These are phyloP conservation scores for Pyrus pyrifolia DNA, from an alignment of 306 rosid genomes.

Conservation along the genomic window DNA sequence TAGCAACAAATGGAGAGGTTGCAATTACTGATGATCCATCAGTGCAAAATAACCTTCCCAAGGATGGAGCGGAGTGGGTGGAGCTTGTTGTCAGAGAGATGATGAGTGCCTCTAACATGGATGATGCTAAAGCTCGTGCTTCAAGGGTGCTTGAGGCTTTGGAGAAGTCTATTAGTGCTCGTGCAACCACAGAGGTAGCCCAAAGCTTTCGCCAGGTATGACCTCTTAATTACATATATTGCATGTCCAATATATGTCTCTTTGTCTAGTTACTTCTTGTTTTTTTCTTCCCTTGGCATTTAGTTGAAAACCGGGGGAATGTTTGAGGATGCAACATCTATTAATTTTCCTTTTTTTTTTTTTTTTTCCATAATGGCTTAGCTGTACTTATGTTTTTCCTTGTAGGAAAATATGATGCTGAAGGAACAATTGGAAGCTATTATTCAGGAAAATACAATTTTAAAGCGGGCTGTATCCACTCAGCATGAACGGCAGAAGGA, in stretches of 20 bases:
- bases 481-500: slow-evolving; percentile 80
- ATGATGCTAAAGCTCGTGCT: slow-evolving; percentile 78
- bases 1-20: slow-evolving; percentile 32
- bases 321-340: background rate
- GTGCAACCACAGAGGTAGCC: slow-evolving; percentile 53
- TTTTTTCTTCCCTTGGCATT: background rate
- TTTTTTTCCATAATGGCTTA: background rate
- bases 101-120: slow-evolving; percentile 67
- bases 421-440: slow-evolving; percentile 72
- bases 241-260: background rate
- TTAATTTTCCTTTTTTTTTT: background rate
- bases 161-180: slow-evolving; percentile 60
- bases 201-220: slow-evolving; percentile 52
- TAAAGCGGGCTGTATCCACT: slow-evolving; percentile 66
- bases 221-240: background rate
- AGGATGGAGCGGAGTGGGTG: slow-evolving; percentile 75
- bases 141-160: slow-evolving; percentile 66
- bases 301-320: background rate
- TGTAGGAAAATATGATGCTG: slow-evolving; percentile 63
- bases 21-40: slow-evolving; percentile 27
- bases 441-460: slow-evolving; percentile 61
- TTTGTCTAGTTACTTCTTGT: background rate
- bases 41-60: slow-evolving; percentile 30
- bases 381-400: background rate
- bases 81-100: slow-evolving; percentile 72